Percentiles rank a stretch among this genome's conserved stretches.
Evolutionary conservation across 2,329 filamentous ascomycete genomes (phyloP).

Genomic region (Alternaria sp.): DNA sequence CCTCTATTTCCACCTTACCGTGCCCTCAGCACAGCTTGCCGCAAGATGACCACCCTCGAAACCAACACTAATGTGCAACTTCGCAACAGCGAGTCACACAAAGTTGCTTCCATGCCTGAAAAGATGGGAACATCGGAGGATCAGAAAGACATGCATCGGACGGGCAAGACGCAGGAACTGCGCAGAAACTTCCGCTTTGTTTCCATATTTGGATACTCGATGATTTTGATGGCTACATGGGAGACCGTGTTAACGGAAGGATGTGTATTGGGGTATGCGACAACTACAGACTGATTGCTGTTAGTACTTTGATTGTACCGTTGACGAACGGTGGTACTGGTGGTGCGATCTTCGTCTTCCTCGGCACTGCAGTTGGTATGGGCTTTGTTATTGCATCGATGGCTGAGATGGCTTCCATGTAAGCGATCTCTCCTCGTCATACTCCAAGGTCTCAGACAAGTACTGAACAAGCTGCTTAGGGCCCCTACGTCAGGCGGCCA

Average conservation of each 20-base stretch:
- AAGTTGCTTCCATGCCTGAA: conserved; percentile 21
- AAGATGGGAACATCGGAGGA: conserved; percentile 34
- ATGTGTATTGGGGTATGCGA: too few relatives aligned
- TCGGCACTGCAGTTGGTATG: conserved; percentile 35
- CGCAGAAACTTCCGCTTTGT: conserved; percentile 39
- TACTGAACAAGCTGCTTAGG: conserved; percentile 22
- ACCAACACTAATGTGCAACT: conserved; percentile 8
- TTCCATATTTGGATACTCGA: conserved; percentile 39
- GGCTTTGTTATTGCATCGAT: conserved; percentile 36
- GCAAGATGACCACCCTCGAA: background rate
- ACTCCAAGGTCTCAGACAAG: background rate
- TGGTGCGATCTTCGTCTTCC: conserved; percentile 37
- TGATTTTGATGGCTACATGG: conserved; percentile 44
- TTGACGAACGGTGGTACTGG: conserved; percentile 41
- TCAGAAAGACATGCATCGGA: conserved; percentile 40
- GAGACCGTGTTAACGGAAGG: conserved; percentile 33
- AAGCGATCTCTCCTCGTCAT: background rate
- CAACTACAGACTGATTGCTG: conserved; percentile 1
- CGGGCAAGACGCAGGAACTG: conserved; percentile 42
- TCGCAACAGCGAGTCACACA: conserved; percentile 21
- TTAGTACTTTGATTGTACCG: conserved; percentile 30
- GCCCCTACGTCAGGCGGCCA: conserved; percentile 41
- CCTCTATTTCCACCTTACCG: too few relatives aligned
- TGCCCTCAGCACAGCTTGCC: too few relatives aligned
- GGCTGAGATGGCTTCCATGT: conserved; percentile 45